A percentile compares a stretch with the other conserved stretches of the same genome.
phyloP scores from a whole-genome alignment of 2,329 filamentous ascomycete species.

The Botrytis elliptica region DNA sequence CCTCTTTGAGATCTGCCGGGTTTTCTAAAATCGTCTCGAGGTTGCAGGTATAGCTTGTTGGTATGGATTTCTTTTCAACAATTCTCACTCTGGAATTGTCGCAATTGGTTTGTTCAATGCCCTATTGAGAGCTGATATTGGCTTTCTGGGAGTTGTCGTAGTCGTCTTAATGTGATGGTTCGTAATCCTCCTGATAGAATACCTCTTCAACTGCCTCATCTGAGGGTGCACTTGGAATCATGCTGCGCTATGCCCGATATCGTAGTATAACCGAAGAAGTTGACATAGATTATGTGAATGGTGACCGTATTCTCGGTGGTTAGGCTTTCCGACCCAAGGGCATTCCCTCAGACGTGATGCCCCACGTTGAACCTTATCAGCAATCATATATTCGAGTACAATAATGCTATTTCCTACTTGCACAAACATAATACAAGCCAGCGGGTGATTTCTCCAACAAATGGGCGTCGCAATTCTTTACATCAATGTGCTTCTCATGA shows the following conservation, averaged over 20 bases:
- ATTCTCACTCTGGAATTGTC: background rate
- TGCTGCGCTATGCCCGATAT: background rate
- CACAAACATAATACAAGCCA: background rate
- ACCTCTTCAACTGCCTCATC: conserved; percentile 1
- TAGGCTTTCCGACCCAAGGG: background rate
- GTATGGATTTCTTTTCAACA: background rate
- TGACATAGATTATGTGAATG: background rate
- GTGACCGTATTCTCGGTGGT: conserved; percentile 13
- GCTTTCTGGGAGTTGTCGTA: background rate
- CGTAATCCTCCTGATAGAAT: conserved; percentile 13
- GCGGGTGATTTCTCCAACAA: background rate
- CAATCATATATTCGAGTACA: background rate
- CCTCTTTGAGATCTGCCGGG: background rate
- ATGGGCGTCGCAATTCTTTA: background rate
- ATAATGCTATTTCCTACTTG: background rate
- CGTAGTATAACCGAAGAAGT: conserved; percentile 6
- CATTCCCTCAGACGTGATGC: background rate
- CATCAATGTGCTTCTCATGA: background rate
- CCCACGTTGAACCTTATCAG: conserved; percentile 13
- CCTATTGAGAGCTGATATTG: background rate
- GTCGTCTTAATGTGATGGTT: background rate
- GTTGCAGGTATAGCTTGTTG: background rate
- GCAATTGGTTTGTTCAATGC: background rate
- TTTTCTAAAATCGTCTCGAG: conserved; percentile 3
- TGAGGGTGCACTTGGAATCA: background rate